Percentiles rank a stretch among this genome's conserved stretches.
phyloP scores from a whole-genome alignment of 192 early-diverging fungal species.

The Gamsiella multidivaricata region DNA sequence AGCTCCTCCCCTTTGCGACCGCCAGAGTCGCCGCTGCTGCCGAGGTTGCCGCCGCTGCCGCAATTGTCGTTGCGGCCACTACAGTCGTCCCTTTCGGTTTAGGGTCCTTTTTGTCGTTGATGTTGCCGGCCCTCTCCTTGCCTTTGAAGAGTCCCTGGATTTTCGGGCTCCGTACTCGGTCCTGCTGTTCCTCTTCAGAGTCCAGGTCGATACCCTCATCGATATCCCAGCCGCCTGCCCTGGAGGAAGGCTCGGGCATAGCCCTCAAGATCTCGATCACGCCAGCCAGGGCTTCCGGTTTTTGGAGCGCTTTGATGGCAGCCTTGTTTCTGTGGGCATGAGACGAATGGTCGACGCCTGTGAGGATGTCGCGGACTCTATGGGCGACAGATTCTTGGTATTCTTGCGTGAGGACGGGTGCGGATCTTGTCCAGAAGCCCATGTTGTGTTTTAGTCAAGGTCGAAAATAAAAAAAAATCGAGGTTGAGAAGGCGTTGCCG shows the following conservation, averaged over 20 bases:
- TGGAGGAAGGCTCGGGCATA: conserved; percentile 51
- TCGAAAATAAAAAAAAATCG: too few relatives aligned
- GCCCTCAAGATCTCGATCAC: conserved; percentile 53
- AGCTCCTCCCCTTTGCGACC: neutral
- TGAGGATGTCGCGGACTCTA: conserved; percentile 52
- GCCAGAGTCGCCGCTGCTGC: conserved; percentile 40
- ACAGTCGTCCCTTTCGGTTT: conserved; percentile 18
- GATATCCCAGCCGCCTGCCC: conserved; percentile 28
- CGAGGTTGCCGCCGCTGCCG: conserved; percentile 41
- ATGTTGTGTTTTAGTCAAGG: too few relatives aligned
- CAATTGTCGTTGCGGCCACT: conserved; percentile 40
- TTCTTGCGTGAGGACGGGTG: conserved; percentile 29
- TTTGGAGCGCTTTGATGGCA: conserved; percentile 55
- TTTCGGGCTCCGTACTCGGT: neutral
- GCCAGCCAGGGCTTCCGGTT: conserved; percentile 32
- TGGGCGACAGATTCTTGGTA: conserved; percentile 55
- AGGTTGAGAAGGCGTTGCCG: too few relatives aligned
- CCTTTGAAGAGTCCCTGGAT: conserved; percentile 3
- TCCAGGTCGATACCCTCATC: conserved; percentile 27
- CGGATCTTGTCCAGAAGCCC: conserved; percentile 42
- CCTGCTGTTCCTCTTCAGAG: conserved; percentile 3
- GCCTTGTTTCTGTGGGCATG: conserved; percentile 23
- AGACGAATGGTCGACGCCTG: conserved; percentile 30
- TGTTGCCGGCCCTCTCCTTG: neutral
- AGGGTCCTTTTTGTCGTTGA: neutral